phyloP scores from a whole-genome alignment of 768 basidiomycete species.

The Leccinum truebloodii region DNA sequence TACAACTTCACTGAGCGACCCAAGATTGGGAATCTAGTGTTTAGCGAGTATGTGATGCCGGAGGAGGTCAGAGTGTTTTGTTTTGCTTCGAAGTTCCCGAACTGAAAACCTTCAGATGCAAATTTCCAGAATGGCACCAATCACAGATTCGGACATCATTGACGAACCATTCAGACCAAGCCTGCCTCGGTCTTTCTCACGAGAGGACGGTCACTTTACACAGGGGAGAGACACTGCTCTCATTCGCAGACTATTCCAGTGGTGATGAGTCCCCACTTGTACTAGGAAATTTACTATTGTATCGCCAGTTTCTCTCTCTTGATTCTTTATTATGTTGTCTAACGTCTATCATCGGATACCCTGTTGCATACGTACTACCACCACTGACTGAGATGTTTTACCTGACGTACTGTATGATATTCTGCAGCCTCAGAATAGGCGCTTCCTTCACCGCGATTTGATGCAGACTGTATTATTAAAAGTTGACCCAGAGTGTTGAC shows the following conservation, averaged over 20 bases:
- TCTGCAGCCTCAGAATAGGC: slow-evolving; percentile 8
- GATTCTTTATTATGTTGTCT: slow-evolving; percentile 30
- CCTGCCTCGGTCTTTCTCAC: slow-evolving; percentile 33
- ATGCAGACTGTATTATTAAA: not conserved
- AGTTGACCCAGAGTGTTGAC: no score
- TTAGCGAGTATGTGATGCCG: slow-evolving; percentile 63
- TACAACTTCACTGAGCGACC: slow-evolving; percentile 63
- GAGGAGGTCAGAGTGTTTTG: slow-evolving; percentile 51
- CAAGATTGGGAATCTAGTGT: slow-evolving; percentile 55
- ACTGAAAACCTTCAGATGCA: slow-evolving; percentile 52
- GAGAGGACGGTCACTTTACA: slow-evolving; percentile 32
- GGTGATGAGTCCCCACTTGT: slow-evolving; percentile 31
- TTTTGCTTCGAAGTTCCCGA: not conserved
- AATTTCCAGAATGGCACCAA: slow-evolving; percentile 58
- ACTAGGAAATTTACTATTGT: slow-evolving; percentile 27
- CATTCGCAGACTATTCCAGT: slow-evolving; percentile 53
- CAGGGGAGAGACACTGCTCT: slow-evolving; percentile 44
- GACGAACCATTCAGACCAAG: slow-evolving; percentile 42
- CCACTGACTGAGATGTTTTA: slow-evolving; percentile 30
- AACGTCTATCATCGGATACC: slow-evolving; percentile 34
- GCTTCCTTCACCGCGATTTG: not conserved
- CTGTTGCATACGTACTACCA: slow-evolving; percentile 39
- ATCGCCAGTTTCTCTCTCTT: slow-evolving; percentile 28
- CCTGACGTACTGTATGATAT: slow-evolving; percentile 31
- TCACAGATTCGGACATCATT: slow-evolving; percentile 43